Base-by-base conservation (phyloP, 192 early-diverging fungal genomes). In the Rhizophagus clarus region DNA sequence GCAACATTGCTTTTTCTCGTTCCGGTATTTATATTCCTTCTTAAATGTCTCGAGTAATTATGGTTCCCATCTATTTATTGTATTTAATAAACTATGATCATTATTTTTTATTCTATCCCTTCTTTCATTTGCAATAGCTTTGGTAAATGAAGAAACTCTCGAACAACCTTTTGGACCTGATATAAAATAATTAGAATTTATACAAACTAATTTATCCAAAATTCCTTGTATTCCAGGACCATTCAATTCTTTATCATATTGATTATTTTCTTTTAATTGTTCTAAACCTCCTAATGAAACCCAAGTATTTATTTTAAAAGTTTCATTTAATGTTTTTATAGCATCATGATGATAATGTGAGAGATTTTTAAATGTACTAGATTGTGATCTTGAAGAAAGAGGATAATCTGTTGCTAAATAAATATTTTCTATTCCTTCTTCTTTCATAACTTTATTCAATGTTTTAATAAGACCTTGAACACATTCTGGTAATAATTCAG, bases 151-250 rank as follows among this genome's bases (percentile, higher is more conserved):
- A 37, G 34, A 37, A 37, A 37, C 5, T 37, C 34, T 37, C 5
- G 34, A 31, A 37, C 79, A 80, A 45, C 32, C 32, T 42, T 1
- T 7, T 7, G 79, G 45, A 0, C 69, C 79, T n/a, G 17, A 31
- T 29, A 80, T 6, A 62, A 83, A 69, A 42, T 80, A 76, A 75
- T 71, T 28, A 1, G 76, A 64, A 14, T 64, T 4, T 29, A 85
- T 45, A 42, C 77, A 75, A 77, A 83, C 67, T 66, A 81, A 79
- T 45, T 80, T 80, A 49, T 80, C 79, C 17, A 72, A 15, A 22
- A 80, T 80, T 49, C 51, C 79, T 29, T 69, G 51, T 32, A 74
- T 60, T 15, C 72, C 72, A 1, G 51, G 7, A 15, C 72, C 45
- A 8, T 17, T 51, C 51, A 51, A 56, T 56, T 56, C 49, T 29